phyloP scores from a whole-genome alignment of 2,329 filamentous ascomycete genomes.

The Fusarium brachygibbosum region DNA sequence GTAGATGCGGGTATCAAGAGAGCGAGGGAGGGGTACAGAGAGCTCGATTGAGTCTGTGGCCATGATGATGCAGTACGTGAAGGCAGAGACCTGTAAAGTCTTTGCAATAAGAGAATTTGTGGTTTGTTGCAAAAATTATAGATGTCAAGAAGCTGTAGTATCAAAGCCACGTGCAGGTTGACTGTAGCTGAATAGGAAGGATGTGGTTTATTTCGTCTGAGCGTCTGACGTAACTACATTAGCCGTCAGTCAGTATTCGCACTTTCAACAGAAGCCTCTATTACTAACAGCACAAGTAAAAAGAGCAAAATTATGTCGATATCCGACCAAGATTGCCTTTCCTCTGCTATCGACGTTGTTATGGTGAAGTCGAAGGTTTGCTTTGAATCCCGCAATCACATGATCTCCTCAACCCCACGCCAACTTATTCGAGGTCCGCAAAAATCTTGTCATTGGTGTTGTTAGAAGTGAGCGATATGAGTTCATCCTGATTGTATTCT shows the following conservation, averaged over 20 bases:
- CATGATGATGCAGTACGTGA: constrained; percentile 40
- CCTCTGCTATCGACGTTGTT: not conserved
- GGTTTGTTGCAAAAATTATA: not conserved
- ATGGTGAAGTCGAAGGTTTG: not conserved
- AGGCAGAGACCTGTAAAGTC: not conserved
- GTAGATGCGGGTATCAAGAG: constrained; percentile 72
- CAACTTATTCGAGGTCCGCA: constrained; percentile 21
- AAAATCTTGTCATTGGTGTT: constrained; percentile 25
- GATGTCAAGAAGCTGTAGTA: not conserved
- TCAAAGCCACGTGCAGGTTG: not conserved
- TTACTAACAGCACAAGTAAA: not conserved
- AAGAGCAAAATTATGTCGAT: not conserved
- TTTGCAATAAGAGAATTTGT: not conserved
- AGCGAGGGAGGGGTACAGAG: constrained; percentile 71
- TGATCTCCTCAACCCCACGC: constrained; percentile 40
- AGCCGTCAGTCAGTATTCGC: not conserved
- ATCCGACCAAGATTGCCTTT: not conserved
- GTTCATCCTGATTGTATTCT: constrained; percentile 2
- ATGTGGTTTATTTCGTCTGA: constrained; percentile 7
- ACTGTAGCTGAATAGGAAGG: not conserved
- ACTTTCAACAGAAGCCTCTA: not conserved
- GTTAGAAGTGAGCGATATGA: constrained; percentile 22
- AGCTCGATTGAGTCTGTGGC: constrained; percentile 57
- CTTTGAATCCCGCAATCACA: constrained; percentile 34
- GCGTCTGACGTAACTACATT: constrained; percentile 12